phyloP scores from a whole-genome alignment of 768 basidiomycete species.

The Collybia sordida region DNA sequence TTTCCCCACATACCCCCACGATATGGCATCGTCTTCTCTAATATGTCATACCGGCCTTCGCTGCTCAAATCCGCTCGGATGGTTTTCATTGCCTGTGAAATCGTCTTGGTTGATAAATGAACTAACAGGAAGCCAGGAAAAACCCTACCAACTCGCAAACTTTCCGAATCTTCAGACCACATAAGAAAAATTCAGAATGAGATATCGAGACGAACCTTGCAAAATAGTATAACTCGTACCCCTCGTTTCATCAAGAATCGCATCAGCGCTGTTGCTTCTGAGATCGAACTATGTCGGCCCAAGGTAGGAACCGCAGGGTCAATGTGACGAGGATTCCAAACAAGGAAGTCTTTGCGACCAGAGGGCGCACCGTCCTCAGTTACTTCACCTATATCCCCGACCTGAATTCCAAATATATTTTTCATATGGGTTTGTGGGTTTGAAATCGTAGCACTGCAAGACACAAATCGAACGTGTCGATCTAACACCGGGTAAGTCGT shows the following conservation, averaged over 20 bases:
- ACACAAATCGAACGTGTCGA: constrained; percentile 60
- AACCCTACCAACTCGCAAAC: constrained; percentile 72
- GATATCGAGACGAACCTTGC: constrained; percentile 51
- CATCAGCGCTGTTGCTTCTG: constrained; percentile 73
- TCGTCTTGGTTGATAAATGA: constrained; percentile 12
- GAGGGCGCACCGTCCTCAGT: constrained; percentile 82
- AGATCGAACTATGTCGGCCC: constrained; percentile 57
- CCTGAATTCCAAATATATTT: constrained; percentile 67
- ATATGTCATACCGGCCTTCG: constrained; percentile 74
- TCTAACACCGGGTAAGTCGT: constrained; percentile 37
- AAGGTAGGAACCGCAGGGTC: constrained; percentile 53
- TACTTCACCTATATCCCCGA: constrained; percentile 62
- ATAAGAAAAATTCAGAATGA: background rate
- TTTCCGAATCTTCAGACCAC: constrained; percentile 63
- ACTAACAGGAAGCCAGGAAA: background rate
- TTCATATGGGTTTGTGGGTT: constrained; percentile 78
- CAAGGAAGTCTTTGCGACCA: constrained; percentile 74
- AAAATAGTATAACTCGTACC: constrained; percentile 83
- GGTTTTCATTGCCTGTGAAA: constrained; percentile 71
- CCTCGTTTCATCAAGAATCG: constrained; percentile 81
- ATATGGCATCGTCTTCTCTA: constrained; percentile 77
- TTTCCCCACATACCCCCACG: constrained; percentile 60
- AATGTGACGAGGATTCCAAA: constrained; percentile 71
- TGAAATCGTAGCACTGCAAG: constrained; percentile 86
- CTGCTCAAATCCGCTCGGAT: constrained; percentile 68